Evolutionary conservation across 2,329 filamentous ascomycete species (phyloP), one percentile per base, ranked within the genome.

Genomic region (Myriosclerotinia duriaeana): DNA sequence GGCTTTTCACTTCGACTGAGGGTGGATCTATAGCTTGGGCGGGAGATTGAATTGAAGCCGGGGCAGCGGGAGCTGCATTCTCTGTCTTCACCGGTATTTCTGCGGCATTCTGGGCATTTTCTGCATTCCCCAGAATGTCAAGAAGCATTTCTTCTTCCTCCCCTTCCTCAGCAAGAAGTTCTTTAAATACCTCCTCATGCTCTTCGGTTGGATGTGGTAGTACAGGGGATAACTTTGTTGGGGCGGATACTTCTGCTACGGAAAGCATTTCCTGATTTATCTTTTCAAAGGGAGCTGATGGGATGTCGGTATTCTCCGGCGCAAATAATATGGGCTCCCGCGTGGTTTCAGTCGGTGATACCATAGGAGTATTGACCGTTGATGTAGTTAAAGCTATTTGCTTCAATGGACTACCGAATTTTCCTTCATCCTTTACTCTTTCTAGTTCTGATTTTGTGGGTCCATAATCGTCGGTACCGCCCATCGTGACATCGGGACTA

Each of bases 371-470:
- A n/a, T 70, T 69, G n/a, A 75, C 58, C 11, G 70, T 69, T 15
- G 74, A 76, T 11, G 70, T 73, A 30, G 72, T 67, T 26, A 74
- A 54, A 9, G 71, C 73, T 17, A 75, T 66, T 64, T 72, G 71
- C 42, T 75, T 75, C 56, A 76, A 66, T 14, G 74, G 74, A 66
- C 74, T 75, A 52, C 74, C 74, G 44, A 65, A 59, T 56, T 69
- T 74, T 26, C 56, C 69, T 58, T 74, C 72, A 12, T 67, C 60
- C 52, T 67, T 64, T 40, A 54, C 53, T 38, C 68, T 69, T 64
- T 70, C 66, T 65, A 26, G 67, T 67, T 68, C 46, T 26, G 66
- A 58, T 34, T 68, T 68, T 12, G 65, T 59, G 40, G 68, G 69
- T 14, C 46, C 55, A 22, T 59, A 17, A 12, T 66, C 42, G 15